Evolutionary conservation across 495 filamentous ascomycete genomes (phyloP).

Genomic region (Penicillium canescens): DNA sequence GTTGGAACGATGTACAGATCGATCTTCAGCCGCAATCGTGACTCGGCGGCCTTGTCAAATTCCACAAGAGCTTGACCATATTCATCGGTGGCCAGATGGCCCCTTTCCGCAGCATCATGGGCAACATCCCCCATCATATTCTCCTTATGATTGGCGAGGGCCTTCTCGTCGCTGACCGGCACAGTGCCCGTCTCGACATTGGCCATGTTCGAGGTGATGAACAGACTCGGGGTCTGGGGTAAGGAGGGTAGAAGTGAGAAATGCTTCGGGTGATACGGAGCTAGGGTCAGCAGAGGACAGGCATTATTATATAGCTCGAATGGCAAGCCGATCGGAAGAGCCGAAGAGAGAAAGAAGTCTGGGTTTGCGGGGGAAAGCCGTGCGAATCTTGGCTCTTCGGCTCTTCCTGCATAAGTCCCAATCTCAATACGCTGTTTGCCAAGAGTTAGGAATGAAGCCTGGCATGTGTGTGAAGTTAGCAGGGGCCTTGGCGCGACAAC

Average conservation of each 20-base stretch:
- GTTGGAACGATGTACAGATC: slow-evolving; percentile 49
- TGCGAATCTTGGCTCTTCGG: not conserved
- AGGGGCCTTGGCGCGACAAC: no score
- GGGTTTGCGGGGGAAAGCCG: slow-evolving; percentile 11
- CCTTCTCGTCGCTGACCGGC: slow-evolving; percentile 26
- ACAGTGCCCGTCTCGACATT: slow-evolving; percentile 3
- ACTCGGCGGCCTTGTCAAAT: slow-evolving; percentile 60
- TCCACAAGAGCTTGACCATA: slow-evolving; percentile 56
- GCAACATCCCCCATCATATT: slow-evolving; percentile 22
- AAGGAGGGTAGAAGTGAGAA: not conserved
- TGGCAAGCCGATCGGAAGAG: not conserved
- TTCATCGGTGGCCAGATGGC: slow-evolving; percentile 62
- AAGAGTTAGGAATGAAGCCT: not conserved
- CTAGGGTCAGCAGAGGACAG: not conserved
- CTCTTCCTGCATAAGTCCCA: not conserved
- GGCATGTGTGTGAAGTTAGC: not conserved
- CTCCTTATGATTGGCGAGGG: slow-evolving; percentile 20
- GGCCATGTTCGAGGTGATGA: slow-evolving; percentile 4
- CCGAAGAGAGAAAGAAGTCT: not conserved
- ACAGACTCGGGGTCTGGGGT: not conserved
- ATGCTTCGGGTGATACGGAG: not conserved
- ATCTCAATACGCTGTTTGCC: slow-evolving; percentile 10
- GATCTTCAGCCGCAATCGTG: slow-evolving; percentile 48
- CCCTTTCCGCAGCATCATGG: slow-evolving; percentile 55
- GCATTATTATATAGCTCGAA: slow-evolving; percentile 5